A percentile compares a stretch with the other conserved stretches of the same genome.
Conservation (phyloP, 2,329 filamentous ascomycete species). For the Colletotrichum sp. region DNA sequence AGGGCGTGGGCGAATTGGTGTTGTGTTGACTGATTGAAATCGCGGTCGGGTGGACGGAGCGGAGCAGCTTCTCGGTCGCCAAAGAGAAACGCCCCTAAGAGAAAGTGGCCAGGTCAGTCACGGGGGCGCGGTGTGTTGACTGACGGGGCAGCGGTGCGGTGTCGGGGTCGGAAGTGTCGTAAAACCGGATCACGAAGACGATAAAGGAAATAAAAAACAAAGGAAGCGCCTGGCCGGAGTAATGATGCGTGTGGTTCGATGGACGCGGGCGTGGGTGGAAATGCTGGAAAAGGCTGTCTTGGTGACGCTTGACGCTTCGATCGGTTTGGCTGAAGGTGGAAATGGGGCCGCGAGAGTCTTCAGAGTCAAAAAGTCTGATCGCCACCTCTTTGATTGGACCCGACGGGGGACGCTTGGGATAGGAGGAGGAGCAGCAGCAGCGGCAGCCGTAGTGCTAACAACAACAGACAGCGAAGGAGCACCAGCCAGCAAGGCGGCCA, state of each 20-base stretch:
- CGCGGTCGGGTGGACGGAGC: not conserved
- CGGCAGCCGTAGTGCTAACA: not conserved
- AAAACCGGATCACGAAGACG: constrained; percentile 9
- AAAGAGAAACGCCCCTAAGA: constrained; percentile 14
- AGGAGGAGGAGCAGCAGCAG: not conserved
- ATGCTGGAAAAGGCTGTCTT: constrained; percentile 15
- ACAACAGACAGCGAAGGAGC: not conserved
- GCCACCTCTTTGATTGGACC: constrained; percentile 39
- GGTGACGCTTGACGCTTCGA: constrained; percentile 17
- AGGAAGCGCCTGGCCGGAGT: constrained; percentile 21
- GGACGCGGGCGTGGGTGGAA: constrained; percentile 9
- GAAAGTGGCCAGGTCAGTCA: constrained; percentile 18
- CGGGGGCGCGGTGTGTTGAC: not conserved
- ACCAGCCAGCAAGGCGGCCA: not conserved
- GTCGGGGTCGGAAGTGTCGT: not conserved
- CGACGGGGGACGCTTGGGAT: constrained; percentile 7
- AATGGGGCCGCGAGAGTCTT: constrained; percentile 21
- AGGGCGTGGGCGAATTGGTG: constrained; percentile 10
- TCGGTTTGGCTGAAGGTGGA: constrained; percentile 18
- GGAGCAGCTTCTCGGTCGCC: constrained; percentile 5
- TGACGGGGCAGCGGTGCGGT: not conserved
- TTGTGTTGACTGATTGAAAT: not conserved
- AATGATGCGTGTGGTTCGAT: constrained; percentile 13
- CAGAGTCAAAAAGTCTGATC: constrained; percentile 39
- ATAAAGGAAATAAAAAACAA: constrained; percentile 15